These are phyloP conservation scores for Hortiboletus rubellus DNA, from an alignment of 1,284 basidiomycete species.

Conservation along the genomic window DNA sequence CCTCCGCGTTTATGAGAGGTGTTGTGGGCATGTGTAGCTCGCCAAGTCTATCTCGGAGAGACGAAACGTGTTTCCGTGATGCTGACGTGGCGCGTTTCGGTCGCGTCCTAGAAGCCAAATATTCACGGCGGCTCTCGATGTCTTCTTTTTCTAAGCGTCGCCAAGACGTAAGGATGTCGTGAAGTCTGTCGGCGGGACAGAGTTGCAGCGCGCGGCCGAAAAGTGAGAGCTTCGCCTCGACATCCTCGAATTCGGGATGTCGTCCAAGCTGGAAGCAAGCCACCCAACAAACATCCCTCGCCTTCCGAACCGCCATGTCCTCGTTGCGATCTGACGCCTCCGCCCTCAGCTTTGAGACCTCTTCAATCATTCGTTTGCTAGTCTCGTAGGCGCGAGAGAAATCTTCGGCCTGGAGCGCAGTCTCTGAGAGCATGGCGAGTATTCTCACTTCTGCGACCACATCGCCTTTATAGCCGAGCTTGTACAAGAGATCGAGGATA, in stretches of 20 bases:
- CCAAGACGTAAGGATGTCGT: constrained; percentile 75
- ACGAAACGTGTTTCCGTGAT: constrained; percentile 39
- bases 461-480: constrained; percentile 79
- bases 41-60: constrained; percentile 59
- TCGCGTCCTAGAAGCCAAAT: constrained; percentile 35
- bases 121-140: constrained; percentile 49
- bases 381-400: constrained; percentile 72
- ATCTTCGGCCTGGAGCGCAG: constrained; percentile 79
- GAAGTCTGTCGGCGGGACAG: constrained; percentile 79
- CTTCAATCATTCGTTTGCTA: constrained; percentile 69
- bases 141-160: constrained; percentile 65
- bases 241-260: constrained; percentile 72
- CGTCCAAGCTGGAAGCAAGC: constrained; percentile 84
- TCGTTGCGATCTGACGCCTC: constrained; percentile 38
- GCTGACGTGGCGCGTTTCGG: constrained; percentile 23
- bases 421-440: constrained; percentile 85
- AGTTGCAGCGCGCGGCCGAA: constrained; percentile 84
- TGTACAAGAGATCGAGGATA: constrained; percentile 83
- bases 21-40: constrained; percentile 64
- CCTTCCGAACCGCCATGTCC: constrained; percentile 54
- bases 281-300: constrained; percentile 82
- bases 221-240: constrained; percentile 64
- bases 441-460: constrained; percentile 74
- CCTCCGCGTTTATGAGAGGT: constrained; percentile 63
- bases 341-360: constrained; percentile 51